Evolutionary conservation across 176 grass and related monocot species (phyloP).

Genomic region (Rhynchospora breviuscula): DNA sequence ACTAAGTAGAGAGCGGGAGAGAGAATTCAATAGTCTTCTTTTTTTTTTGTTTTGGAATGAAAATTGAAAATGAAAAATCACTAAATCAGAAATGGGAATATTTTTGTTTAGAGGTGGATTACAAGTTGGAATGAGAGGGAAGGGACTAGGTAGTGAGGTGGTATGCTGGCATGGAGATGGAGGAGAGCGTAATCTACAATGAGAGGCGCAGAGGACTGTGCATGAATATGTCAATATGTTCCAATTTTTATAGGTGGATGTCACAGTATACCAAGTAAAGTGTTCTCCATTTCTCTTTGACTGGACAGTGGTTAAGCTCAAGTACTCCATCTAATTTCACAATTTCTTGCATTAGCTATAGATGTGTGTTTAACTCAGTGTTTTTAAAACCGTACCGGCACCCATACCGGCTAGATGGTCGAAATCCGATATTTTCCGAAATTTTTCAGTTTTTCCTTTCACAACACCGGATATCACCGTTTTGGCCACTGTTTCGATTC

Average conservation of each 20-base stretch:
- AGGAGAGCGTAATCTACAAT: conserved; percentile 33
- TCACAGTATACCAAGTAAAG: background rate
- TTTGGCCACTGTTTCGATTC: too few relatives aligned
- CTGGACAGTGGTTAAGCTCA: background rate
- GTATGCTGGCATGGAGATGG: background rate
- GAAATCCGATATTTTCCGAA: too few relatives aligned
- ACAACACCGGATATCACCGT: too few relatives aligned
- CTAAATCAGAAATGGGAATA: background rate
- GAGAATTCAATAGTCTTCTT: background rate
- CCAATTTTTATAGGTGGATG: conserved; percentile 35
- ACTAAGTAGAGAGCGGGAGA: background rate
- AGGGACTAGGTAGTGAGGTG: background rate
- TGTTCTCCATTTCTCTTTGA: background rate
- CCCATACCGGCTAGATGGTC: too few relatives aligned
- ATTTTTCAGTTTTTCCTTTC: too few relatives aligned
- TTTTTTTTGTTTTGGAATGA: background rate
- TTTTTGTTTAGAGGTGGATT: background rate
- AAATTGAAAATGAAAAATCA: background rate
- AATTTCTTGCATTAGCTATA: too few relatives aligned
- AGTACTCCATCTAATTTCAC: background rate
- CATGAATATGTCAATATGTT: conserved; percentile 19
- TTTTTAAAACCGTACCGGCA: too few relatives aligned
- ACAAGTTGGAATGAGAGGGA: conserved; percentile 21
- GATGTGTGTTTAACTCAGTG: too few relatives aligned
- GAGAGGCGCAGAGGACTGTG: conserved; percentile 55